Evolutionary conservation across 345 rosid genomes (phyloP), one percentile per base, ranked within the genome.

Genomic region (Euphorbia lathyris): DNA sequence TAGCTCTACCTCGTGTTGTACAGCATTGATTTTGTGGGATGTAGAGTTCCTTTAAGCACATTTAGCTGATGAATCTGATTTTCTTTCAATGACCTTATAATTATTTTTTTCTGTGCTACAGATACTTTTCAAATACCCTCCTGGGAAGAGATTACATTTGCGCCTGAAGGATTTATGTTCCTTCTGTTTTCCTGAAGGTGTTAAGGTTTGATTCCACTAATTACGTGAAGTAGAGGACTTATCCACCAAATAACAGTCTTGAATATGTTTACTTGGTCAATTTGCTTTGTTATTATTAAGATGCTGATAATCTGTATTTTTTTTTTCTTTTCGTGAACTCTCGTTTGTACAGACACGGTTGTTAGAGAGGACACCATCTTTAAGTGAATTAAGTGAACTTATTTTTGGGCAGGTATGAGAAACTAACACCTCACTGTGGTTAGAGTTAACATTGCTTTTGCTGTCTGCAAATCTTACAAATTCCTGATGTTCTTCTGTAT

Each of bases 111-210:
- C 68, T 47, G 66, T 72, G 34, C 47, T 64, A 45, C 88, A 95
- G 97, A 68, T 92, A 70, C 89, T 95, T 62, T 95, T 92, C 71
- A 86, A 81, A 77, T 92, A 95, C 68, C 99, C 99, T 78, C 99
- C 88, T 68, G 95, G 96, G 77, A 92, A 88, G 83, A 87, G 78
- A 81, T 79, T 92, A 71, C 79, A 85, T 42, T 79, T 90, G 86
- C 96, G 93, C 26, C 69, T 70, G 63, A 92, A 87, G 86, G 99
- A 95, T 84, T 83, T 95, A 75, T 87, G 92, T 64, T 78, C 96
- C 65, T 95, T 92, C 78, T 95, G 99, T 76, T 95, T 95, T 76
- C 99, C 99, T 76, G 93, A 82, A 77, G 97, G 97, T 72, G 88
- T 92, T 78, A 84, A 92, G 97, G 97, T 95, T 70, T 22, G 80